Conservation (phyloP, 2,329 filamentous ascomycete species). For the Stachybotrys echinatus region DNA sequence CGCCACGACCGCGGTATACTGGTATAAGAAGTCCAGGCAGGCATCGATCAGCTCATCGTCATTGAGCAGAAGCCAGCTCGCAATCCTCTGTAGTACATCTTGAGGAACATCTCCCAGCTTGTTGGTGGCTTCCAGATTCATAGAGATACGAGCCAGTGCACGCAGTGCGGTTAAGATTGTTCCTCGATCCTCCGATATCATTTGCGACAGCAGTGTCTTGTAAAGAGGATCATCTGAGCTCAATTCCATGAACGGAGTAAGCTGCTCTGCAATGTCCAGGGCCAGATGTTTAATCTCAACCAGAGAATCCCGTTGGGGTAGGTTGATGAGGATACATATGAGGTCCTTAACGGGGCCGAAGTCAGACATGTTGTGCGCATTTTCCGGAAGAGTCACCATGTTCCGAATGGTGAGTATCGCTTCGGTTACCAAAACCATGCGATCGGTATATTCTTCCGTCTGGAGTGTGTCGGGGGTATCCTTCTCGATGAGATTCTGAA, state of each 20-base stretch:
- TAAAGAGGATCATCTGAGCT: slow-evolving; percentile 74
- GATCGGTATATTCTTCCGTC: slow-evolving; percentile 63
- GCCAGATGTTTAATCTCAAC: slow-evolving; percentile 87
- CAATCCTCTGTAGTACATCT: slow-evolving; percentile 60
- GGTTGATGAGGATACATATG: slow-evolving; percentile 72
- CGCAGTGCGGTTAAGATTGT: slow-evolving; percentile 75
- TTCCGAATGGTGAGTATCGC: slow-evolving; percentile 86
- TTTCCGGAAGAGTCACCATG: slow-evolving; percentile 91
- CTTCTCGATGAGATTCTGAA: slow-evolving; percentile 56
- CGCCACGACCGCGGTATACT: slow-evolving; percentile 80
- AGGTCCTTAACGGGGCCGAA: slow-evolving; percentile 74
- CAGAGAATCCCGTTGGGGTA: slow-evolving; percentile 66
- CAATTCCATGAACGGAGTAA: slow-evolving; percentile 75
- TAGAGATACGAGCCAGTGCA: slow-evolving; percentile 80
- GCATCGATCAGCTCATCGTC: slow-evolving; percentile 88
- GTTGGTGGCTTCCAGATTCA: slow-evolving; percentile 77
- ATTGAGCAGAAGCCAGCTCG: slow-evolving; percentile 71
- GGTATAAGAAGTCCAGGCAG: slow-evolving; percentile 90
- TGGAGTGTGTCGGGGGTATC: slow-evolving; percentile 65
- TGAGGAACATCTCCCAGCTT: slow-evolving; percentile 66
- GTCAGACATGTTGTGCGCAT: slow-evolving; percentile 74
- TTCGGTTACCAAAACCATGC: slow-evolving; percentile 74
- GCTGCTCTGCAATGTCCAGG: slow-evolving; percentile 84
- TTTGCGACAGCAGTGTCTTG: slow-evolving; percentile 59
- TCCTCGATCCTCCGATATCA: slow-evolving; percentile 70